Conservation (phyloP, 1,284 basidiomycete species). For the Ceratobasidium theobromae region DNA sequence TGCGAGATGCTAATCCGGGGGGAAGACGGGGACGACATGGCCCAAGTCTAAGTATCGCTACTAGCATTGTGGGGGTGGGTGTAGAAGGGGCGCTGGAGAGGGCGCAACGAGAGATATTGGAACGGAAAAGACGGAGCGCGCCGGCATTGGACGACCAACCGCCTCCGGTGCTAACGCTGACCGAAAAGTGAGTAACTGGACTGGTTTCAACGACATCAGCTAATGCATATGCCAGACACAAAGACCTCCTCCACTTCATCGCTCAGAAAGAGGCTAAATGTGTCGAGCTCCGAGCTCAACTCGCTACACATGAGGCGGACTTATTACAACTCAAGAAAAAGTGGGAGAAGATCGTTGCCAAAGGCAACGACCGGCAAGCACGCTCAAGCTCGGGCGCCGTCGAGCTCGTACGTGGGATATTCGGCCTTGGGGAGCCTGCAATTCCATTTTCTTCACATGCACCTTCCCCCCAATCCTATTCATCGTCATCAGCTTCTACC, state of each 20-base stretch:
- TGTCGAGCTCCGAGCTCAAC: conserved; percentile 71
- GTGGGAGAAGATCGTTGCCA: conserved; percentile 74
- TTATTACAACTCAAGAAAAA: conserved; percentile 70
- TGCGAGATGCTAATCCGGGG: no score
- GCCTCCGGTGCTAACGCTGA: conserved; percentile 55
- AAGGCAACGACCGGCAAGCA: conserved; percentile 37
- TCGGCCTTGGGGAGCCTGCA: conserved; percentile 60
- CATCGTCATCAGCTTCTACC: conserved; percentile 40
- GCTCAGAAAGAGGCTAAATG: conserved; percentile 81
- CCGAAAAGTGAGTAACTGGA: conserved; percentile 54
- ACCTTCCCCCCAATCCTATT: conserved; percentile 37
- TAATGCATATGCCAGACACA: conserved; percentile 63
- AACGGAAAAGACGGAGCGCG: conserved; percentile 6
- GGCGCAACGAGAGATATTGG: no score
- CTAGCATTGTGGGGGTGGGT: no score
- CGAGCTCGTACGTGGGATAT: conserved; percentile 56
- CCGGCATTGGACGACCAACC: conserved; percentile 24
- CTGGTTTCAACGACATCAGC: background rate
- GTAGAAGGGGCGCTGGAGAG: no score
- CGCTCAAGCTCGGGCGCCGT: conserved; percentile 40
- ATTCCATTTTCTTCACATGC: conserved; percentile 47
- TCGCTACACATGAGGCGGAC: conserved; percentile 67
- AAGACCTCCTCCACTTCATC: conserved; percentile 72
- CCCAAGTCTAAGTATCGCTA: no score
- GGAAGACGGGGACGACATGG: no score